Base-by-base conservation (phyloP, 2,329 filamentous ascomycete species). In the Pseudogymnoascus sp. region DNA sequence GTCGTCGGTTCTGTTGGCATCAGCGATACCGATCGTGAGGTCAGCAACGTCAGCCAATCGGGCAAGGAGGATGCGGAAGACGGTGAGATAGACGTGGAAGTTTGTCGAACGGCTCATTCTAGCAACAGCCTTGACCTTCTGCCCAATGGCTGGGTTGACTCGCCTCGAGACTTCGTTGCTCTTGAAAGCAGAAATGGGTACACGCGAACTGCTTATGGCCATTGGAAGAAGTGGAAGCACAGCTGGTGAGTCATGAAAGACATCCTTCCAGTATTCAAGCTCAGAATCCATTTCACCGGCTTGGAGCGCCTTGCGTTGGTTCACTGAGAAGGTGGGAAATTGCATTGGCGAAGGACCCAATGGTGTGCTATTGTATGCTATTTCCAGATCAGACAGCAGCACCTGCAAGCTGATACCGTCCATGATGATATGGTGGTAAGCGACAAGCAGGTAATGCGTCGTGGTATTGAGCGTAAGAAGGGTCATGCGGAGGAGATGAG, bases 381-480 rank as follows among this genome's bases (percentile, higher is more conserved):
- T 72, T n/a, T 76, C 70, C 2, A 81, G 60, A 35, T 82, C 77
- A 0, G 62, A 26, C 10, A 78, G 60, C 15, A 82, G 68, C 2
- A 80, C 63, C 8, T 75, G 63, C 3, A 73, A 73, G 45, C 76
- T 77, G 35, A 74, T 62, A 0, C 75, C 77, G 62, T 82, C 80
- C 71, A 82, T 73, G 33, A 72, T 67, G 35, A 82, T 80, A 63
- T 81, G 78, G 61, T 81, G 78, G 48, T 71, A 72, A 1, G 69
- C 68, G 4, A 82, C 52, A 0, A 82, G 37, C 3, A 81, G 61
- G 63, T 69, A 74, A 61, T 78, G 74, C 1, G 62, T 59, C 0
- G 66, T 67, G 1, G 67, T 61, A 0, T 69, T 70, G 9, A 69
- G 65, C 0, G 73, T 66, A 3, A 79, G 65, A 1, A 78, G 65